A percentile compares a stretch with the other conserved stretches of the same genome.
Conservation (phyloP, 176 grass and related monocot species). For the Oryza officinalis region DNA sequence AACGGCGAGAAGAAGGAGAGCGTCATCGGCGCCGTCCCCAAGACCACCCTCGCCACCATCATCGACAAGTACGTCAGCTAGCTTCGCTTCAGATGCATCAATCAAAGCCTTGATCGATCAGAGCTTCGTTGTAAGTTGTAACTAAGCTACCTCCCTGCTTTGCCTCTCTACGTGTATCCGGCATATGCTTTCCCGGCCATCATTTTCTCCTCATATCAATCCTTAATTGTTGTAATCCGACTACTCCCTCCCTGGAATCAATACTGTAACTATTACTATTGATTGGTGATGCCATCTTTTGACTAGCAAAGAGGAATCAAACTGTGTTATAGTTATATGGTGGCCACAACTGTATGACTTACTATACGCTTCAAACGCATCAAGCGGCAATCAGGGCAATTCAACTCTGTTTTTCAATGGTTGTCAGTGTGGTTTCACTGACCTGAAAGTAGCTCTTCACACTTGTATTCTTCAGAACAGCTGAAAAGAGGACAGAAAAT, state of each 20-base stretch:
- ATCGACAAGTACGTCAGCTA: constrained; percentile 77
- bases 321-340: neutral
- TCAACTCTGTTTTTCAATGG: neutral
- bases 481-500: neutral
- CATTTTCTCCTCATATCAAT: neutral
- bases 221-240: neutral
- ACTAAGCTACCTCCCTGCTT: neutral
- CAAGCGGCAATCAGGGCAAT: neutral
- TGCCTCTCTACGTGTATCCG: neutral
- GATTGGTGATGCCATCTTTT: neutral
- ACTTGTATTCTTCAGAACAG: neutral
- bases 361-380: neutral
- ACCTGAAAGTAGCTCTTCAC: neutral
- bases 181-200: too few relatives aligned
- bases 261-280: neutral
- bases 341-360: too few relatives aligned
- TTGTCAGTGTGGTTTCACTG: neutral
- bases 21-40: constrained; percentile 84
- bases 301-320: neutral
- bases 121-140: neutral
- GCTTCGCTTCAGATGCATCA: neutral
- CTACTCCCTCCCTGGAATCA: neutral
- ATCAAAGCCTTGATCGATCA: too few relatives aligned
- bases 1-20: constrained; percentile 92
- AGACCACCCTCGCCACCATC: constrained; percentile 55